Base-by-base conservation (phyloP, 2,329 filamentous ascomycete species). In the Dichotomopilus funicola region DNA sequence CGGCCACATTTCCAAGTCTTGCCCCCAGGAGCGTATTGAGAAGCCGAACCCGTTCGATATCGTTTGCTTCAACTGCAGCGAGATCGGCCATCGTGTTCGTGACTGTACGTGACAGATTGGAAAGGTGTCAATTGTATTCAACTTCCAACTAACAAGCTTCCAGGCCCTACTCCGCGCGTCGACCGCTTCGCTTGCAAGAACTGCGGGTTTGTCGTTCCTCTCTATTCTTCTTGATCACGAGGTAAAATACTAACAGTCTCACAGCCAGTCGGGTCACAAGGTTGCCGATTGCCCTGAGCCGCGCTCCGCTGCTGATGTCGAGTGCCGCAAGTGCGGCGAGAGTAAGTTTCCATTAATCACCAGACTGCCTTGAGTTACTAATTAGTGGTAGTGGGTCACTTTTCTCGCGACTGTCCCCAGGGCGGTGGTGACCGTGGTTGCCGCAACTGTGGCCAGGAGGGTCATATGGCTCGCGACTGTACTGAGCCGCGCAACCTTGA, bases 111-210 rank as follows among this genome's bases (percentile, higher is more conserved):
- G 53, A 5, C n/a, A 27, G 19, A 27, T 27, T 19, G 9, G 13
- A 10, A 5, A 1, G 5, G 9, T 36, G n/a, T 11, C 1, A 1
- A 9, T 10, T 37, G 34, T n/a, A 3, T 33, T 13, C 31, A 3
- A 33, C 5, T 27, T 34, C 13, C 33, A 55, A 61, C 66, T 51
- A 64, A 55, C 2, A 13, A 6, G 9, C 35, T 33, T n/a, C 6
- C 44, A 82, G 81, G 82, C 63, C 76, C 80, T 4, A 70, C 74
- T n/a, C 79, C 81, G 31, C 81, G 86, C 49, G 71, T 81, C 35
- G 81, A 87, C 72, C 83, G 75, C 55, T 84, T 79, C 61, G 82
- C 81, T 6, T 88, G 86, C 78, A 81, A 78, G 67, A 88, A 88
- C 66, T 88, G 85, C 73, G 80, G 79, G 75, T 77, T 61, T 57